Base-by-base conservation (phyloP, 2,329 filamentous ascomycete genomes). In the Phaeosphaeriaceae sp. region DNA sequence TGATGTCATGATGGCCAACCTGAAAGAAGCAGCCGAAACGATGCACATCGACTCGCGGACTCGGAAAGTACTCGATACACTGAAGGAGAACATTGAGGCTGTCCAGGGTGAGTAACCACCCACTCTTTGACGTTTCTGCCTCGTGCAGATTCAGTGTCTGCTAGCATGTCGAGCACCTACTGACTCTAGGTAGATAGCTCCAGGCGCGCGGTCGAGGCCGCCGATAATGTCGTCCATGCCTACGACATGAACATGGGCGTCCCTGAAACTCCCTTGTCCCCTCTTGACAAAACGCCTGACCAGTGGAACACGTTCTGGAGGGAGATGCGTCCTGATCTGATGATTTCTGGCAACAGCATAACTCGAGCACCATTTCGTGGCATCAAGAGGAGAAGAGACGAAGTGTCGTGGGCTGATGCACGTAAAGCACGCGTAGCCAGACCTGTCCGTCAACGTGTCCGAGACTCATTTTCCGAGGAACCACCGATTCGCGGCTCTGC, bases 181-280 rank as follows among this genome's bases (percentile, higher is more conserved):
- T 36, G 31, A 36, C 31, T 36, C 31, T 15, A 4, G 22, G 67
- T 62, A 87, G 89, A 91, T 69, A 91, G 88, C 71, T 89, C 89
- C 54, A 84, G 88, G 69, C 83, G 89, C 58, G 89, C 89, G 1
- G 87, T 91, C 3, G 89, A 91, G 74, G 89, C 89, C 20, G 89
- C 89, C 7, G 89, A 91, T 72, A 91, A 91, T 65, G 88, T 91
- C 19, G 89, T 91, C 10, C 88, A 91, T 74, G 89, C 89, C 13
- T 91, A 91, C 66, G 89, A 91, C 69, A 85, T 91, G 76, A 89
- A 91, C 69, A 89, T 91, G 87, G 86, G 89, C 66, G 83, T 91
- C 44, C 89, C 89, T n/a, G 86, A 89, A 61, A 86, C 84, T 13
- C 86, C 85, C 7, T 75, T 81, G 46, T 78, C 80, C 36, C 80